Percentiles rank a stretch among this genome's conserved stretches.
Evolutionary conservation across 257 asterid species (phyloP).

Genomic region (Lavandula angustifolia): DNA sequence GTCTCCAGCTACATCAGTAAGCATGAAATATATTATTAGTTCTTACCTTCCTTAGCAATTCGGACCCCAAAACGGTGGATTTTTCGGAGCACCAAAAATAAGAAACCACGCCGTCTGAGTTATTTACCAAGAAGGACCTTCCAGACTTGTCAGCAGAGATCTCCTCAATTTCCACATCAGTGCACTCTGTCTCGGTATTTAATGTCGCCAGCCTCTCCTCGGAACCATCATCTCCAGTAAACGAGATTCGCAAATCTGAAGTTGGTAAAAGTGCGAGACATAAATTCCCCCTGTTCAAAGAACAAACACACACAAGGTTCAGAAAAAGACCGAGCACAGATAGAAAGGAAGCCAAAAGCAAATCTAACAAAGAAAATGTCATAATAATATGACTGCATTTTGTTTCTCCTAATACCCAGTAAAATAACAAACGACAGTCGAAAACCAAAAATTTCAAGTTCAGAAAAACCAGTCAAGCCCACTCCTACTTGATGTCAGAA

Average conservation of each 20-base stretch:
- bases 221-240: conserved; percentile 75
- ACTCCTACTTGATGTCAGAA: no score
- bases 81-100: conserved; percentile 82
- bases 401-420: no score
- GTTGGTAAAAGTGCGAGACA: conserved; percentile 72
- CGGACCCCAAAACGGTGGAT: conserved; percentile 64
- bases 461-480: no score
- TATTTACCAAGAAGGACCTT: conserved; percentile 59
- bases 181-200: conserved; percentile 39
- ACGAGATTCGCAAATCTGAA: conserved; percentile 69
- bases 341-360: background rate
- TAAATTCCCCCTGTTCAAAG: conserved; percentile 55
- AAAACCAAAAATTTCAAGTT: no score
- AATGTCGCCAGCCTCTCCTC: conserved; percentile 57
- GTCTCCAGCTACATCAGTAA: background rate
- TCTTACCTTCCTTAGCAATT: conserved; percentile 69
- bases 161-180: conserved; percentile 50
- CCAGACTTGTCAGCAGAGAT: conserved; percentile 69
- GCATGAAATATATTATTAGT: background rate
- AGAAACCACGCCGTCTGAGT: conserved; percentile 34
- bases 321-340: background rate
- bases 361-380: background rate
- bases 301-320: conserved; percentile 13
- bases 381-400: no score
- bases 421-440: no score